phyloP scores from a whole-genome alignment of 805 yeast species.

The Candida qinlingensis region DNA sequence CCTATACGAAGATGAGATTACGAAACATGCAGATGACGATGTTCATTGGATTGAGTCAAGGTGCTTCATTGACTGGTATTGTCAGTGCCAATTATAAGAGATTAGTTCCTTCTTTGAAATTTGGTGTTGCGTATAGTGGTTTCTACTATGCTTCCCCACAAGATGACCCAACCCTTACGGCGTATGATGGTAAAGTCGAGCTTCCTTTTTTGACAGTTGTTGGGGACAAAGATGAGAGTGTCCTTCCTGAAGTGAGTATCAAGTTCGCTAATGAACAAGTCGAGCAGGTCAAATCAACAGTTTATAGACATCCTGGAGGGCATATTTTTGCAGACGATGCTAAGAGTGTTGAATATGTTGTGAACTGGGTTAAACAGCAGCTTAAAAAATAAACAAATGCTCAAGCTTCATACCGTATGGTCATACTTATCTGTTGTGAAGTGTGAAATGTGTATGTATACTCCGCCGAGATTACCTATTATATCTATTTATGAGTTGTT shows the following conservation, averaged over 20 bases:
- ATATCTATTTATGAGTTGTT: too few relatives aligned
- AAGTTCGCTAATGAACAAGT: slow-evolving; percentile 2
- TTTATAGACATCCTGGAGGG: slow-evolving; percentile 5
- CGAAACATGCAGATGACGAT: not conserved
- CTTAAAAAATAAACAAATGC: not conserved
- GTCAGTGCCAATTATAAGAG: slow-evolving; percentile 4
- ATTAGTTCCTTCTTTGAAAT: slow-evolving; percentile 5
- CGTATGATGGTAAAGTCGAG: not conserved
- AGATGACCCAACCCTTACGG: not conserved
- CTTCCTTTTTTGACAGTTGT: slow-evolving; percentile 8
- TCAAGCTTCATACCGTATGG: too few relatives aligned
- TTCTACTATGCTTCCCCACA: slow-evolving; percentile 4
- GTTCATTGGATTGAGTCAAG: slow-evolving; percentile 8
- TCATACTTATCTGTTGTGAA: too few relatives aligned
- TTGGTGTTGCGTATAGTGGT: slow-evolving; percentile 4
- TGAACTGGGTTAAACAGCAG: slow-evolving; percentile 7
- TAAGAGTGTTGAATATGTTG: slow-evolving; percentile 1
- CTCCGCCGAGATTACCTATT: too few relatives aligned
- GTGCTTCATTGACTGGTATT: slow-evolving; percentile 1
- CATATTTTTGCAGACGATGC: slow-evolving; percentile 14
- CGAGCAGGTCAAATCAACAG: not conserved
- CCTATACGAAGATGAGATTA: not conserved
- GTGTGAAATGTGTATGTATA: too few relatives aligned
- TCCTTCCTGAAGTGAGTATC: slow-evolving; percentile 4
- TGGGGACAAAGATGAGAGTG: slow-evolving; percentile 8